Conservation (phyloP, 768 basidiomycete species). For the Suillus luteus region DNA sequence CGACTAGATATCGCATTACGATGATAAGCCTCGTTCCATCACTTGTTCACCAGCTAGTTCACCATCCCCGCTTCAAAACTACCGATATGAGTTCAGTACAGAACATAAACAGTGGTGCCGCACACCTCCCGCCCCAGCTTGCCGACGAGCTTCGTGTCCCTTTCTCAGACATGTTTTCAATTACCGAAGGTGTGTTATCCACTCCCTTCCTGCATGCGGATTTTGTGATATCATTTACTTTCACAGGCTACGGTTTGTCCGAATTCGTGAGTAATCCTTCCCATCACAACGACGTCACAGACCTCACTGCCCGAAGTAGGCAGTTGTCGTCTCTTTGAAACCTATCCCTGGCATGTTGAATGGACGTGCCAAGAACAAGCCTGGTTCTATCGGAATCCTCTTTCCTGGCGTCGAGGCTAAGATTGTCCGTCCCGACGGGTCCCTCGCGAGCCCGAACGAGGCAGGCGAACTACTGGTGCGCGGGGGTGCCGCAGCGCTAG, state of each 20-base stretch:
- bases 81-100: slow-evolving; percentile 51
- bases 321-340: slow-evolving; percentile 34
- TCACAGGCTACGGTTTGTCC: slow-evolving; percentile 61
- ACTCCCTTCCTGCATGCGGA: neutral
- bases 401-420: slow-evolving; percentile 59
- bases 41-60: slow-evolving; percentile 55
- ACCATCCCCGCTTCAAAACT: slow-evolving; percentile 42
- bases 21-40: slow-evolving; percentile 53
- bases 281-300: neutral
- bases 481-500: slow-evolving; percentile 51
- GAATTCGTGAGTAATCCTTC: slow-evolving; percentile 45
- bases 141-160: slow-evolving; percentile 36
- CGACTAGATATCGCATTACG: slow-evolving; percentile 51
- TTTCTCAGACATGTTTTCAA: slow-evolving; percentile 28
- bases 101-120: slow-evolving; percentile 49
- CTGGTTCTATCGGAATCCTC: slow-evolving; percentile 53
- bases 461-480: slow-evolving; percentile 61
- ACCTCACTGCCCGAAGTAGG: neutral
- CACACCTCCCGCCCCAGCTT: slow-evolving; percentile 58
- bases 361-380: slow-evolving; percentile 36
- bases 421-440: slow-evolving; percentile 53
- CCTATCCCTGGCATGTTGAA: slow-evolving; percentile 43
- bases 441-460: slow-evolving; percentile 51
- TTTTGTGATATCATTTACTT: neutral
- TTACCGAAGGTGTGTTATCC: slow-evolving; percentile 43